A percentile compares a stretch with the other conserved stretches of the same genome.
phyloP scores from a whole-genome alignment of 129 eudicot species.

The Flaveria sonorensis region DNA sequence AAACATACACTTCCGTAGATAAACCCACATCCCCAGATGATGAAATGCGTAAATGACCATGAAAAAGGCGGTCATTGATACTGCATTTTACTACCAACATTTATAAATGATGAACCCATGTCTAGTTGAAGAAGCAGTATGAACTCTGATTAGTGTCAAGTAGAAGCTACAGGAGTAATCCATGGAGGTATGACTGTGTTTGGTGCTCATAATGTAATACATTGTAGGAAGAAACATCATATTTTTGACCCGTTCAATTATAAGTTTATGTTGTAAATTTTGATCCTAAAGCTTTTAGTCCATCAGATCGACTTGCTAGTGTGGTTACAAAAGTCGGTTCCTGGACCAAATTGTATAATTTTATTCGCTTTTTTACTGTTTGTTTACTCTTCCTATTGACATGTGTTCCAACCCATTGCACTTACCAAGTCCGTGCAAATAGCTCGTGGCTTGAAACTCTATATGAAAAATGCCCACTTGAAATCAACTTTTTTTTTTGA shows the following conservation, averaged over 20 bases:
- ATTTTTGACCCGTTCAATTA: not conserved
- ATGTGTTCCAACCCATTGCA: not conserved
- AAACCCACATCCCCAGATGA: not conserved
- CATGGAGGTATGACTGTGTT: not conserved
- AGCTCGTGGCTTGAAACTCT: too few species aligned
- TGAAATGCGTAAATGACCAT: constrained; percentile 12
- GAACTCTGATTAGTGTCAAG: constrained; percentile 4
- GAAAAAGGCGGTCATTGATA: constrained; percentile 24
- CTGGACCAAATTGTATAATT: not conserved
- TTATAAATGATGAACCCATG: constrained; percentile 13
- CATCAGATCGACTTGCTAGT: not conserved
- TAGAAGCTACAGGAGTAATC: constrained; percentile 20
- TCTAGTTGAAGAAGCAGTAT: constrained; percentile 1
- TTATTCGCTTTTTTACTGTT: not conserved
- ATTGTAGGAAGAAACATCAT: constrained; percentile 2
- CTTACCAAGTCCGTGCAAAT: too few species aligned
- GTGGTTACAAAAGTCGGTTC: not conserved
- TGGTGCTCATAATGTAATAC: not conserved
- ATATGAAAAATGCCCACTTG: too few species aligned
- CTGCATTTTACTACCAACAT: constrained; percentile 21
- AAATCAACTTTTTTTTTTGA: too few species aligned
- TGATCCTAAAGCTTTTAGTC: not conserved
- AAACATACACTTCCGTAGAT: constrained; percentile 93
- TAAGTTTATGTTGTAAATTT: not conserved
- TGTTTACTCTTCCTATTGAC: not conserved